Evolutionary conservation across 2,329 filamentous ascomycete genomes (phyloP).

Genomic region (Pseudogymnoascus sp.): DNA sequence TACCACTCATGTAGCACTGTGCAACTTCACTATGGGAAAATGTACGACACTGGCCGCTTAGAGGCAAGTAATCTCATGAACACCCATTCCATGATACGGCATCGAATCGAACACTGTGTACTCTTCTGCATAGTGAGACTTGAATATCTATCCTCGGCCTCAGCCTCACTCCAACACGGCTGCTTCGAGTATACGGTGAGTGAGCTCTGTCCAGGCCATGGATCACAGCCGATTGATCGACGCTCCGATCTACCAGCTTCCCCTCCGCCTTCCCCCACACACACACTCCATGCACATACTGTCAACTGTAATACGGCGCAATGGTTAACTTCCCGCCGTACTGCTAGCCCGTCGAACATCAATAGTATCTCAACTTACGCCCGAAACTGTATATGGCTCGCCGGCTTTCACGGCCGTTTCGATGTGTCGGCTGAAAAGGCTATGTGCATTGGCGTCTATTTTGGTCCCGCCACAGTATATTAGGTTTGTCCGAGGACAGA

Average conservation of each 20-base stretch:
- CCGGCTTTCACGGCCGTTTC: neutral
- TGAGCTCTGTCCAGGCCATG: neutral
- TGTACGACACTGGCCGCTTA: neutral
- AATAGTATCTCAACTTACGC: neutral
- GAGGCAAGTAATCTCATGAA: neutral
- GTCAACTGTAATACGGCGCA: neutral
- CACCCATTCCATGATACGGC: neutral
- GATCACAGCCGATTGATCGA: slow-evolving; percentile 3
- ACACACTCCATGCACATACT: neutral
- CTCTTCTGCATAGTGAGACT: neutral
- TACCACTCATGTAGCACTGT: too few species aligned
- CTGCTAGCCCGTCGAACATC: neutral
- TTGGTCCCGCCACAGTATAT: neutral
- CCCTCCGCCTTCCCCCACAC: neutral
- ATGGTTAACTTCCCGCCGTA: neutral
- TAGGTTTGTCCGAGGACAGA: neutral
- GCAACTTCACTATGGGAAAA: neutral
- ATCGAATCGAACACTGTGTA: slow-evolving; percentile 3
- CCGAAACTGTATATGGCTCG: neutral
- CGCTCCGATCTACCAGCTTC: neutral
- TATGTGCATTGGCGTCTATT: neutral
- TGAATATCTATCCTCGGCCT: neutral
- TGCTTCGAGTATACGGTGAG: neutral
- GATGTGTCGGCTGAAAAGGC: slow-evolving; percentile 1
- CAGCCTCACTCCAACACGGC: neutral